phyloP scores from a whole-genome alignment of 108 stramenopile species.

The Mayamaea pseudoterrestris region DNA sequence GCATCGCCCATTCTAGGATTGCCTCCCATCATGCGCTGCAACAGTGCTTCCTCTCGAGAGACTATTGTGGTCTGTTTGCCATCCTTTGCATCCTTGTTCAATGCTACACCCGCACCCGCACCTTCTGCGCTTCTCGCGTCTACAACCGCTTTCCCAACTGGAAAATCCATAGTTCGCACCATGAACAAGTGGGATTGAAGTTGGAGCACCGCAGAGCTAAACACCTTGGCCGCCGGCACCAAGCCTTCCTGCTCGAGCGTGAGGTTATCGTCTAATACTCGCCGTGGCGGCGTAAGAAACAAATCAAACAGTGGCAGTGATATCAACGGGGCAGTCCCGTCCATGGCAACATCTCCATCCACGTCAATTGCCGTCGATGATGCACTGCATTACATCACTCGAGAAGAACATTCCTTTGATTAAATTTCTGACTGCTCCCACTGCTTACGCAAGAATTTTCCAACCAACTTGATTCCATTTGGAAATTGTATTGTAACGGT shows the following conservation, averaged over 20 bases:
- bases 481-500: conserved; percentile 53
- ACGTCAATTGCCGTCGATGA: no score
- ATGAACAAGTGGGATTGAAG: conserved; percentile 2
- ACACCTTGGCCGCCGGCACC: conserved; percentile 72
- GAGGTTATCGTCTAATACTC: conserved; percentile 23
- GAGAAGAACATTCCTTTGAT: conserved; percentile 12
- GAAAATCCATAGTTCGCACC: neutral
- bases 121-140: conserved; percentile 5
- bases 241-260: conserved; percentile 48
- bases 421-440: conserved; percentile 24
- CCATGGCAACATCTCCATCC: no score
- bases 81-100: neutral
- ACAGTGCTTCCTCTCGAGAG: conserved; percentile 21
- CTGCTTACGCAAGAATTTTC: conserved; percentile 52
- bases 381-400: neutral
- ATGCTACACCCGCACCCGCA: no score
- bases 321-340: no score
- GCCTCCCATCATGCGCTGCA: conserved; percentile 37
- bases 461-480: conserved; percentile 37
- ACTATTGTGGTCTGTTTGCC: conserved; percentile 13
- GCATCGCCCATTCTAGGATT: neutral
- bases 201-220: conserved; percentile 10
- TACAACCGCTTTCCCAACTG: conserved; percentile 9
- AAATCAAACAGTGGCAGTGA: no score
- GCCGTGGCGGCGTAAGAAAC: conserved; percentile 68